Evolutionary conservation across 2,329 filamentous ascomycete genomes (phyloP).

Genomic region (Penicillium concentricum): DNA sequence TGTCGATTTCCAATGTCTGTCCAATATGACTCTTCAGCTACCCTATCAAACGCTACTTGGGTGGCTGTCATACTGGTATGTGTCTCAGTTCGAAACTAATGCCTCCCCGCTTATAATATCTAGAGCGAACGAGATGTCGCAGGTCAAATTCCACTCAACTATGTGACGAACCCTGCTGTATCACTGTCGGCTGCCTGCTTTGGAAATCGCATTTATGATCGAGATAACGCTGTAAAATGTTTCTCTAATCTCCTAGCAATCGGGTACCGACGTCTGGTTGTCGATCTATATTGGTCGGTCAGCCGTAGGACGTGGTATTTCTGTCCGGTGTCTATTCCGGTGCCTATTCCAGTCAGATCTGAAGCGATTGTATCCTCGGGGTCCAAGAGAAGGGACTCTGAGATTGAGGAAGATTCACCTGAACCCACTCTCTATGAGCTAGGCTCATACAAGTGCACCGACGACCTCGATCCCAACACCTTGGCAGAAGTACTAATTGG

Average conservation of each 20-base stretch:
- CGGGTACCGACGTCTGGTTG: slow-evolving; percentile 58
- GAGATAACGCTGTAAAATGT: slow-evolving; percentile 53
- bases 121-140: slow-evolving; percentile 64
- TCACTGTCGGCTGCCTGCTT: slow-evolving; percentile 62
- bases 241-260: slow-evolving; percentile 62
- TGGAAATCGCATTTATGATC: slow-evolving; percentile 52
- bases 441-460: slow-evolving; percentile 58
- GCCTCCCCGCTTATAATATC: slow-evolving; percentile 1
- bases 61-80: slow-evolving; percentile 41
- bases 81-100: neutral
- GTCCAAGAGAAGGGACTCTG: slow-evolving; percentile 14
- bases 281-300: slow-evolving; percentile 66
- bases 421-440: slow-evolving; percentile 44
- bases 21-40: slow-evolving; percentile 41
- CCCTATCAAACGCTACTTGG: slow-evolving; percentile 39
- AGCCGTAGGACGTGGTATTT: slow-evolving; percentile 56
- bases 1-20: slow-evolving; percentile 39
- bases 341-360: slow-evolving; percentile 45
- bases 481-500: slow-evolving; percentile 53
- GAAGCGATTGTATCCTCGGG: slow-evolving; percentile 23
- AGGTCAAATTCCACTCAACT: slow-evolving; percentile 62
- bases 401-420: slow-evolving; percentile 19
- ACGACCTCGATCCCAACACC: slow-evolving; percentile 50
- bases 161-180: slow-evolving; percentile 57
- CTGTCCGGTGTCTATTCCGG: slow-evolving; percentile 61